phyloP scores from a whole-genome alignment of 163 green algal genomes.

The Scenedesmus sp. region DNA sequence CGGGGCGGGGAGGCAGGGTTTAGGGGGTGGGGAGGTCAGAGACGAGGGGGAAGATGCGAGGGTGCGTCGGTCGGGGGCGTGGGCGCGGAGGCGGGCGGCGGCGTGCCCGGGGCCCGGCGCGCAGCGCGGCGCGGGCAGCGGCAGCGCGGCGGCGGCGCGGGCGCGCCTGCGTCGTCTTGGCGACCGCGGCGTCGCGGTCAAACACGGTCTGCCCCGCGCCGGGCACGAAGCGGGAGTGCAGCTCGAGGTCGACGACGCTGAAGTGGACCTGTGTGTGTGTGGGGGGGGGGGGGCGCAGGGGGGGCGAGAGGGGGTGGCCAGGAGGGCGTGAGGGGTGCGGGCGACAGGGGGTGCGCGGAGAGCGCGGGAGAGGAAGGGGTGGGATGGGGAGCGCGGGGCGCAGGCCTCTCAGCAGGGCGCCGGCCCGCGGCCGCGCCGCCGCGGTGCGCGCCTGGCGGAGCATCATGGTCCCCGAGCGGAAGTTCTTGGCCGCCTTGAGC shows the following conservation, averaged over 20 bases:
- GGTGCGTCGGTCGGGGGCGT: too few species aligned
- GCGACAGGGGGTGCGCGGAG: background rate
- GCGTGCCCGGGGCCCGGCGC: too few species aligned
- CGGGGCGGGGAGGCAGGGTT: too few species aligned
- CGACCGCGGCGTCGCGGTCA: conserved; percentile 61
- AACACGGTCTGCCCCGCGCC: conserved; percentile 70
- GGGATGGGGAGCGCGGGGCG: too few species aligned
- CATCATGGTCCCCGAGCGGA: conserved; percentile 77
- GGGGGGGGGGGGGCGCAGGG: too few species aligned
- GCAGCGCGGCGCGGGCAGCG: background rate
- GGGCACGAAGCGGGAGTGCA: conserved; percentile 85
- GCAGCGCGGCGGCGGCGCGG: background rate
- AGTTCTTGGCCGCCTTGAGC: conserved; percentile 76
- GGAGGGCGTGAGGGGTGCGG: too few species aligned
- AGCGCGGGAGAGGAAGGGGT: too few species aligned
- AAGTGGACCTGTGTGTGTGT: conserved; percentile 79
- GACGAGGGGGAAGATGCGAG: too few species aligned
- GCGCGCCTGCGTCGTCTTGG: conserved; percentile 35
- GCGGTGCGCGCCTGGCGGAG: conserved; percentile 67
- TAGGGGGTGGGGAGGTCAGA: too few species aligned
- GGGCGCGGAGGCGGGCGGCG: too few species aligned
- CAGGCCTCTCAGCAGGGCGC: background rate
- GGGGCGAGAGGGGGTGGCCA: too few species aligned
- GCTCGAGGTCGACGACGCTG: conserved; percentile 87
- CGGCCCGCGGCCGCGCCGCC: background rate